These are phyloP conservation scores for Colletotrichum truncatum DNA, from an alignment of 2,329 filamentous ascomycete genomes.

Conservation along the genomic window DNA sequence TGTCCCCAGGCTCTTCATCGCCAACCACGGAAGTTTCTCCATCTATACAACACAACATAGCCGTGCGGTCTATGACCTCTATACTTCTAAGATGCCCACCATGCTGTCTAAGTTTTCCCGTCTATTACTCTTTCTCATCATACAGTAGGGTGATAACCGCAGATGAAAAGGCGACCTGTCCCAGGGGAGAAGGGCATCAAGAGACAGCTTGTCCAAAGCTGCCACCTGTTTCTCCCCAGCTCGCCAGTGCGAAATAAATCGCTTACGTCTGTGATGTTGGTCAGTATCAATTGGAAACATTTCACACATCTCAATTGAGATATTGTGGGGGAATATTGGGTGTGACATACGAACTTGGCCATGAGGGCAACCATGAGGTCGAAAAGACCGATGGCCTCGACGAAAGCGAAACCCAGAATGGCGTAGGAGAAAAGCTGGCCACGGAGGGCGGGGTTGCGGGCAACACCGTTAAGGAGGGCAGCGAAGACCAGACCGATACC, in stretches of 20 bases:
- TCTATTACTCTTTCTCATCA: conserved; percentile 26
- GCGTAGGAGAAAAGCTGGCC: conserved; percentile 96
- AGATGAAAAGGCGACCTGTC: conserved; percentile 28
- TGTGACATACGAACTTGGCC: conserved; percentile 81
- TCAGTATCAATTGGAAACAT: conserved; percentile 3
- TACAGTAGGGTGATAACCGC: conserved; percentile 19
- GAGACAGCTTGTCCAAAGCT: conserved; percentile 21
- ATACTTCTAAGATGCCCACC: conserved; percentile 27
- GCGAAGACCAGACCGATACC: conserved; percentile 96
- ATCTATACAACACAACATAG: conserved; percentile 30
- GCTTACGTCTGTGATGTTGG: conserved; percentile 24
- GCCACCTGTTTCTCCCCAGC: conserved; percentile 15
- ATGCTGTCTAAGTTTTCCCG: conserved; percentile 29
- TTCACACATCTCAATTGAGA: too few species aligned
- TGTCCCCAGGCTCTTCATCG: not conserved
- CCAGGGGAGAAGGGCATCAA: not conserved
- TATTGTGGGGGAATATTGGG: not conserved
- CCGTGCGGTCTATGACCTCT: conserved; percentile 30
- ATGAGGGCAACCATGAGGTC: conserved; percentile 93
- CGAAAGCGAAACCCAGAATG: conserved; percentile 96
- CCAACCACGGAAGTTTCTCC: conserved; percentile 20
- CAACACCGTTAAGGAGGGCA: conserved; percentile 86
- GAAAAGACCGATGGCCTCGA: conserved; percentile 91
- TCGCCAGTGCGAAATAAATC: conserved; percentile 29
- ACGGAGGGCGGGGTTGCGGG: conserved; percentile 93